These are phyloP conservation scores for Lichtheimia ramosa DNA, from an alignment of 371 early-diverging fungal genomes.

Conservation along the genomic window DNA sequence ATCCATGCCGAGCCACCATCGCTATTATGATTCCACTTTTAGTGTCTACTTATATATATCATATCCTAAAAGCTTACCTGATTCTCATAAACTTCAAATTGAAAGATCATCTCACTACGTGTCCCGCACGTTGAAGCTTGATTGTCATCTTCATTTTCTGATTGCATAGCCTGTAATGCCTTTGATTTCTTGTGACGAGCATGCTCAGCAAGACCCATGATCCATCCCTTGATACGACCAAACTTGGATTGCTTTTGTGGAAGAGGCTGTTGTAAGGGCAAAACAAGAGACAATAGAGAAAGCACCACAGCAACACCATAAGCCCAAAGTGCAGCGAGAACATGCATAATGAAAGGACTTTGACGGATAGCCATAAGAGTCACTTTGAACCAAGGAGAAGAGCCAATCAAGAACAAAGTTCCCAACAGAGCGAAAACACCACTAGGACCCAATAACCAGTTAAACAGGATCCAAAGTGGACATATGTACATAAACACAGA, in stretches of 20 bases:
- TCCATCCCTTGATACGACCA: slow-evolving; percentile 11
- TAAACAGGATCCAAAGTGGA: slow-evolving; percentile 32
- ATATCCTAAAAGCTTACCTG: slow-evolving; percentile 21
- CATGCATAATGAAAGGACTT: slow-evolving; percentile 21
- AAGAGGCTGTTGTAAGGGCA: not conserved
- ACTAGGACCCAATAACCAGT: slow-evolving; percentile 22
- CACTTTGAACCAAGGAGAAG: slow-evolving; percentile 30
- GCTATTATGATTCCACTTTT: slow-evolving; percentile 5
- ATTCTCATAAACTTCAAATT: slow-evolving; percentile 49
- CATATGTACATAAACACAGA: slow-evolving; percentile 27
- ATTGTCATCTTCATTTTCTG: slow-evolving; percentile 1
- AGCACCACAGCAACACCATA: slow-evolving; percentile 32
- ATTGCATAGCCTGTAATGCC: slow-evolving; percentile 13
- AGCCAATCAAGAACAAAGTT: slow-evolving; percentile 12
- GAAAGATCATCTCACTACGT: slow-evolving; percentile 43
- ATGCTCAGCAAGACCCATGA: slow-evolving; percentile 6
- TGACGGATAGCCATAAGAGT: slow-evolving; percentile 14
- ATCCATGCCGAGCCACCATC: slow-evolving; percentile 51
- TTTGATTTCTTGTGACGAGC: slow-evolving; percentile 22
- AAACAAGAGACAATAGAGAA: slow-evolving; percentile 1
- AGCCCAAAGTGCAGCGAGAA: slow-evolving; percentile 26
- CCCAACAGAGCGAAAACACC: slow-evolving; percentile 25
- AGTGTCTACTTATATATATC: not conserved
- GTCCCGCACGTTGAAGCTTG: slow-evolving; percentile 5
- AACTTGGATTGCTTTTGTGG: not conserved